phyloP scores from a whole-genome alignment of 2,329 filamentous ascomycete species.

The Colletotrichum somersetense region DNA sequence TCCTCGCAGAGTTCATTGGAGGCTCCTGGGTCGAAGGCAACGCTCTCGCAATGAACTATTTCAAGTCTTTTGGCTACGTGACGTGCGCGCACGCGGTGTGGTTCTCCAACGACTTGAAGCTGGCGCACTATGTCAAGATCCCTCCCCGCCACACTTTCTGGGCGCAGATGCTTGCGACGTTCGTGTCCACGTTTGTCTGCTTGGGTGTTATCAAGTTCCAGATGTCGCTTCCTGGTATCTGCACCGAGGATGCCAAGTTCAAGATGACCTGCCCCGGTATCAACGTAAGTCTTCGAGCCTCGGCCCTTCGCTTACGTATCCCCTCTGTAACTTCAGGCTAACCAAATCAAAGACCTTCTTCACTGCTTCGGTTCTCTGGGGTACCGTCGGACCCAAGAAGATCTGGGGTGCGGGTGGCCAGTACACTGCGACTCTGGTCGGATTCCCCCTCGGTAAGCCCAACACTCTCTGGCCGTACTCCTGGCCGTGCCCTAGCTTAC shows the following conservation, averaged over 20 bases:
- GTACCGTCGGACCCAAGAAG: conserved; percentile 54
- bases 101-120: conserved; percentile 55
- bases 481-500: background rate
- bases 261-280: conserved; percentile 54
- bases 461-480: too few species aligned
- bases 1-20: conserved; percentile 66
- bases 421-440: conserved; percentile 52
- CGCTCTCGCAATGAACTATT: conserved; percentile 66
- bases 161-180: conserved; percentile 68
- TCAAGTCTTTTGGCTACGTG: conserved; percentile 63
- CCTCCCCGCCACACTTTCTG: conserved; percentile 71
- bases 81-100: conserved; percentile 45
- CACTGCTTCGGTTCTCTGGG: conserved; percentile 57
- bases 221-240: conserved; percentile 52
- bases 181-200: conserved; percentile 65
- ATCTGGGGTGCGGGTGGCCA: conserved; percentile 53
- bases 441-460: conserved; percentile 54
- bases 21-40: conserved; percentile 65
- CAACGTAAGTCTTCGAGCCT: conserved; percentile 42
- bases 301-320: too few species aligned
- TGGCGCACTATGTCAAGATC: conserved; percentile 71
- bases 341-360: conserved; percentile 50
- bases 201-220: conserved; percentile 64
- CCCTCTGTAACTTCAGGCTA: background rate
- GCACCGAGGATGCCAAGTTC: conserved; percentile 52